Base-by-base conservation (phyloP, 768 basidiomycete genomes). In the Panus rudis region DNA sequence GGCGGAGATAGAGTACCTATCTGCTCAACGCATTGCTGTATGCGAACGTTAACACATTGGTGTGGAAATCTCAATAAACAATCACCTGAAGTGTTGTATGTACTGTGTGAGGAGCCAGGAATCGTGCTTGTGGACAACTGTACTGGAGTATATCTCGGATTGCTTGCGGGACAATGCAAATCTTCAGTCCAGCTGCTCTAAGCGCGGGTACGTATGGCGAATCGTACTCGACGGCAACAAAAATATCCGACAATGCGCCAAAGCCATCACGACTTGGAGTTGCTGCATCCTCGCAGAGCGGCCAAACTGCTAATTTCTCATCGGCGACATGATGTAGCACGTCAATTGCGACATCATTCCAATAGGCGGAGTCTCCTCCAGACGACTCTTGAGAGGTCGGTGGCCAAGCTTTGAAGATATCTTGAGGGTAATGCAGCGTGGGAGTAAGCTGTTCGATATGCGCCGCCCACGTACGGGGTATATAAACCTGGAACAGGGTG, bases 321-420 rank as follows among this genome's bases (percentile, higher is more conserved):
- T 31, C 32, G n/a, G 21, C 11, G 11, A 31, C 13, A 19, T 34
- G 20, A 13, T 25, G 2, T 12, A 27, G 17, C 4, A 34, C 11
- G 20, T 30, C 26, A 11, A 38, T 13, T 14, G 17, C 32, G 8
- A 39, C 38, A 39, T 39, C 21, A 10, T 39, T 11, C 38, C 38
- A 39, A 23, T 39, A 11, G 21, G 20, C 14, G 25, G 38, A 20
- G 21, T 39, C 38, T 11, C 38, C 38, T 14, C 38, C 33, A 20
- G 33, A 35, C 6, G 16, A 14, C 7, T 35, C n/a, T 13, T 19
- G 17, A 38, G 43, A 27, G 11, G 21, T 7, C n/a, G 63, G 62
- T 0, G 74, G 72, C 70, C 72, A 72, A 0, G 62, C 60, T 7
- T 49, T 47, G 48, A 67, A 73, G 14, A 72, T 50, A 16, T 68